phyloP scores from a whole-genome alignment of 305 asterid genomes.

The Solanum hybrid region DNA sequence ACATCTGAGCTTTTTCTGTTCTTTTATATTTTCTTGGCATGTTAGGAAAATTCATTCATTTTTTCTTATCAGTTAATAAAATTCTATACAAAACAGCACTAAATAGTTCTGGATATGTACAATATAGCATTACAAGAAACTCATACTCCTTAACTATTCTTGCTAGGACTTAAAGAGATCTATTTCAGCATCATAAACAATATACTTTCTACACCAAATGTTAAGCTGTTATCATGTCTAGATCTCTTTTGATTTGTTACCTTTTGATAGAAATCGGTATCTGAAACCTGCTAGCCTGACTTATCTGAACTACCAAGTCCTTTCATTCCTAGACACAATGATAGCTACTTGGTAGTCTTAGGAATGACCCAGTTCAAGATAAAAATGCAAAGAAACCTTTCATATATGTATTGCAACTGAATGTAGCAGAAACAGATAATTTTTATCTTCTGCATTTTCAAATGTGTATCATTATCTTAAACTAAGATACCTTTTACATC shows the following conservation, averaged over 20 bases:
- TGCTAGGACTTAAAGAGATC: neutral
- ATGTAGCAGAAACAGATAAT: neutral
- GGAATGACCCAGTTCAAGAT: neutral
- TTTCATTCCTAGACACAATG: neutral
- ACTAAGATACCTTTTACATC: neutral
- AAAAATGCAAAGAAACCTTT: neutral
- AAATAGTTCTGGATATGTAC: neutral
- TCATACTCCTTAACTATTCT: neutral
- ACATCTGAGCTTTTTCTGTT: neutral
- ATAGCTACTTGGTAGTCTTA: neutral
- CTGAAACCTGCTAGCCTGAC: neutral
- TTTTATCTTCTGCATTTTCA: neutral
- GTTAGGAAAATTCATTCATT: neutral
- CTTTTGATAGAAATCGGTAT: neutral
- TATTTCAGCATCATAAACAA: neutral
- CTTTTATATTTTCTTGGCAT: neutral
- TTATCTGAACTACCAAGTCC: neutral
- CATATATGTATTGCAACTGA: neutral
- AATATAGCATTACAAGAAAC: neutral
- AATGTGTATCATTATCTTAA: neutral
- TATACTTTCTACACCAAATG: neutral
- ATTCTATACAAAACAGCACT: neutral
- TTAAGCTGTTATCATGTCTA: neutral
- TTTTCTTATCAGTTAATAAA: neutral
- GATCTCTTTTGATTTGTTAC: neutral